These are phyloP conservation scores for Austroboletus eburneus DNA, from an alignment of 768 basidiomycete species.

Conservation along the genomic window DNA sequence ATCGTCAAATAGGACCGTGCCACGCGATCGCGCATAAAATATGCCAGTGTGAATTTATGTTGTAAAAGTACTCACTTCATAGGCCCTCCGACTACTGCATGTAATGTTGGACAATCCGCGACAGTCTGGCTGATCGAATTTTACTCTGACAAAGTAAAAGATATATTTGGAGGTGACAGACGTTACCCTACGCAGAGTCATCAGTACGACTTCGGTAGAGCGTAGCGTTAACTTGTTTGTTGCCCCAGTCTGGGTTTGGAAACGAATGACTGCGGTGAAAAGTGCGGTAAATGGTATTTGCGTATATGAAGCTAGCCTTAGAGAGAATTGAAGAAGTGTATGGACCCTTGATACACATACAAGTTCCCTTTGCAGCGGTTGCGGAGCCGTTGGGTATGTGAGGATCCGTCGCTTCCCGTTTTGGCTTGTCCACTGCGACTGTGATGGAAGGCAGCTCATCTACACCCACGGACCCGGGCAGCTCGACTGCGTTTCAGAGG, in stretches of 20 bases:
- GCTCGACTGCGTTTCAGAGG: constrained; percentile 38
- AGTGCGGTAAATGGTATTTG: constrained; percentile 53
- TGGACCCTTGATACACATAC: constrained; percentile 49
- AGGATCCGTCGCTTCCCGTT: constrained; percentile 40
- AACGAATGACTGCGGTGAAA: constrained; percentile 41
- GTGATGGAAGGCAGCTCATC: constrained; percentile 29
- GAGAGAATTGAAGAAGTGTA: constrained; percentile 40
- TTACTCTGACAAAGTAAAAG: too few species aligned
- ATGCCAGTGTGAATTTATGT: too few species aligned
- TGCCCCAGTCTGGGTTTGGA: too few species aligned
- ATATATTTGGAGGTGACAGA: too few species aligned
- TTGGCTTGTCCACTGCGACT: neutral
- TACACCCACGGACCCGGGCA: constrained; percentile 20
- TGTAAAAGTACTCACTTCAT: too few species aligned
- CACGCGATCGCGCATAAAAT: too few species aligned
- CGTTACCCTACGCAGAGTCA: too few species aligned
- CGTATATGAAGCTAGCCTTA: constrained; percentile 42
- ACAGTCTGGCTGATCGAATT: too few species aligned
- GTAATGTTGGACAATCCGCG: too few species aligned
- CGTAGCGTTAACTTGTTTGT: too few species aligned
- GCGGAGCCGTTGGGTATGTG: constrained; percentile 39
- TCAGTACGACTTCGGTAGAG: constrained; percentile 51
- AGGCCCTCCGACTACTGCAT: too few species aligned
- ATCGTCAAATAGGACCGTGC: too few species aligned
- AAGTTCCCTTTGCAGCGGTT: constrained; percentile 46